Conservation (phyloP, 208 protist genomes). For the Leishmania mexicana region DNA sequence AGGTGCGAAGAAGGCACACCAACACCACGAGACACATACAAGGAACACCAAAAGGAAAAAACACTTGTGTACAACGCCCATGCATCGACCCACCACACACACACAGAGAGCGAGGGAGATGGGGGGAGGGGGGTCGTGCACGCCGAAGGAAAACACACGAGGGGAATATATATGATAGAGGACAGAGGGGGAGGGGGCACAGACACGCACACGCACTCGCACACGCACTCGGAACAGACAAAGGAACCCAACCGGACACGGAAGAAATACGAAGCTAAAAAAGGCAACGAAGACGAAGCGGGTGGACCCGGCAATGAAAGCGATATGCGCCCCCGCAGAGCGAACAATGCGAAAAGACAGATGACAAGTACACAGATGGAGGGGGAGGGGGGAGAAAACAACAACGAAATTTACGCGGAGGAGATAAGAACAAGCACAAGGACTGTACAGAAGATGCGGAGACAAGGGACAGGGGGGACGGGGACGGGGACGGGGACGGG, state of each 20-base stretch:
- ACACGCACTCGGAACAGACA: background rate
- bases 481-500: background rate
- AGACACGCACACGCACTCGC: background rate
- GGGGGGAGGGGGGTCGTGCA: too few species aligned
- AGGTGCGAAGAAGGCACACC: background rate
- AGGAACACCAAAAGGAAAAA: too few species aligned
- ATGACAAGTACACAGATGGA: background rate
- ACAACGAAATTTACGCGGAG: slow-evolving; percentile 2
- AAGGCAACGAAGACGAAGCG: background rate
- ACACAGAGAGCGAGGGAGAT: too few species aligned
- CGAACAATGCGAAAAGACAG: background rate
- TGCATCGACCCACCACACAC: background rate
- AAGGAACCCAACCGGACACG: background rate
- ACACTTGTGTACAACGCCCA: background rate
- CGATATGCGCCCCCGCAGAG: background rate
- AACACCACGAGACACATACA: background rate
- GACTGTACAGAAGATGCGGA: background rate
- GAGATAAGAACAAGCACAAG: background rate
- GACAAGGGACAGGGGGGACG: background rate
- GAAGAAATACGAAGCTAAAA: background rate
- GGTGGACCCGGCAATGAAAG: background rate
- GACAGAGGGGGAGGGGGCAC: background rate
- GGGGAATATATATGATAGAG: too few species aligned
- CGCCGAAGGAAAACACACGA: too few species aligned
- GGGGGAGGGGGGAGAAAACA: background rate